Evolutionary conservation across 1,139 yeast species (phyloP).

Genomic region (Zygosaccharomyces sapae): DNA sequence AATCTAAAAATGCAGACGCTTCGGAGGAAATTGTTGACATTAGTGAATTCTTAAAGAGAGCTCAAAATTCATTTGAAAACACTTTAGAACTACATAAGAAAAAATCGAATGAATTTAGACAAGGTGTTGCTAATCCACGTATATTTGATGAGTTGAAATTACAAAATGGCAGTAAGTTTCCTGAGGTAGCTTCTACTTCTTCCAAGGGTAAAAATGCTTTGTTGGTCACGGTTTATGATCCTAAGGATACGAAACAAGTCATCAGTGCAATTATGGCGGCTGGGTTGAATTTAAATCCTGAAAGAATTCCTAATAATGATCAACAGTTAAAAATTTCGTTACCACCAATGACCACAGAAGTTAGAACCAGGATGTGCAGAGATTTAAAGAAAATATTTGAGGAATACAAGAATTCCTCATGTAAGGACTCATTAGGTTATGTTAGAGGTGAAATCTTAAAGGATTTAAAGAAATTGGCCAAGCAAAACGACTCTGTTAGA

Average conservation of each 20-base stretch:
- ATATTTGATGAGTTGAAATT: slow-evolving; percentile 61
- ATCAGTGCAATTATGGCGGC: slow-evolving; percentile 67
- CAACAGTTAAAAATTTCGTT: slow-evolving; percentile 71
- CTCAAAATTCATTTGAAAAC: slow-evolving; percentile 46
- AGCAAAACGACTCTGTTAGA: slow-evolving; percentile 53
- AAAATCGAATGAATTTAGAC: slow-evolving; percentile 55
- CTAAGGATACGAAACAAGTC: slow-evolving; percentile 62
- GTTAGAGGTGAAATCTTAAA: slow-evolving; percentile 61
- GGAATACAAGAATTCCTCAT: slow-evolving; percentile 53
- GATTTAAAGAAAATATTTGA: slow-evolving; percentile 62
- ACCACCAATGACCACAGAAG: slow-evolving; percentile 71
- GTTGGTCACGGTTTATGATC: slow-evolving; percentile 78
- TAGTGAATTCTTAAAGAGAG: slow-evolving; percentile 38
- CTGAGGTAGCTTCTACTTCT: slow-evolving; percentile 70
- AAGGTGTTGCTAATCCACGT: slow-evolving; percentile 63
- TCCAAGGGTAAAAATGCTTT: slow-evolving; percentile 66
- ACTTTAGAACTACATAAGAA: slow-evolving; percentile 53
- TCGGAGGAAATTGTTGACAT: slow-evolving; percentile 38
- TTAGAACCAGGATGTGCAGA: slow-evolving; percentile 55
- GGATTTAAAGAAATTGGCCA: slow-evolving; percentile 52
- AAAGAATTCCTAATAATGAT: slow-evolving; percentile 63
- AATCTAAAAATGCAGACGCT: slow-evolving; percentile 25
- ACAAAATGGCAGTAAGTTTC: slow-evolving; percentile 46
- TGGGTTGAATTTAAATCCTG: slow-evolving; percentile 73
- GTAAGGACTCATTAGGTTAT: slow-evolving; percentile 51